Evolutionary conservation across 2,329 filamentous ascomycete species (phyloP).

Genomic region (Pseudogymnoascus sp.): DNA sequence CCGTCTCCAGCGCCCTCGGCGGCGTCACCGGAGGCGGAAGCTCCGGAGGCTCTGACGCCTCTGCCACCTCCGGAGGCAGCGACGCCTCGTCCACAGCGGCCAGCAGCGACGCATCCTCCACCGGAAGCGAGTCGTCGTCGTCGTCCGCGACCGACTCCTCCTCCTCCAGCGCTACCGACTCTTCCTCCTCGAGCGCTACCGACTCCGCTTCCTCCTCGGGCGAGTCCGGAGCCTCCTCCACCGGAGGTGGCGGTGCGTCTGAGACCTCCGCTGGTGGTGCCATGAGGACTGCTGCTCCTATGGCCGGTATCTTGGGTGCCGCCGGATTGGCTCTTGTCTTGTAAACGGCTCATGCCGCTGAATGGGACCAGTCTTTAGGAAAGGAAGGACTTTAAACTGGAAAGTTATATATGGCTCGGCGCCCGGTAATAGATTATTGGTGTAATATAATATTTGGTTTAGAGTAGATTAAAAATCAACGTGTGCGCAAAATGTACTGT

Average conservation of each 20-base stretch:
- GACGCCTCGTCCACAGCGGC: neutral
- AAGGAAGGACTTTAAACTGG: neutral
- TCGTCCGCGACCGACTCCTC: neutral
- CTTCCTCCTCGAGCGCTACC: neutral
- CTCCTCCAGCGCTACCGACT: neutral
- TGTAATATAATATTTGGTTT: constrained; percentile 3
- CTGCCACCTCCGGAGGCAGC: neutral
- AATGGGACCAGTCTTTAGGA: neutral
- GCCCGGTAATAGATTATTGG: constrained; percentile 7
- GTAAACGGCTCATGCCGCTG: neutral
- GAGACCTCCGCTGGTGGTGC: neutral
- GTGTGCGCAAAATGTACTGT: neutral
- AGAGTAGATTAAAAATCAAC: constrained; percentile 5
- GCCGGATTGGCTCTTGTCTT: neutral
- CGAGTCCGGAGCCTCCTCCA: neutral
- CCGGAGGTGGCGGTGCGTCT: neutral
- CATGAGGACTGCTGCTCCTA: neutral
- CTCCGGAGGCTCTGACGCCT: neutral
- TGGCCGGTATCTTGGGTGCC: neutral
- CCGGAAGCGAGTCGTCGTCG: neutral
- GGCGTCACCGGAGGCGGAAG: neutral
- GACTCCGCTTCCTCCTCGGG: neutral
- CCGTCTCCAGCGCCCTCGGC: neutral
- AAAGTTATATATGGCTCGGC: constrained; percentile 1
- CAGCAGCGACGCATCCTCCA: neutral